These are phyloP conservation scores for Saccharomycopsis fermentans DNA, from an alignment of 805 yeast species.

Conservation along the genomic window DNA sequence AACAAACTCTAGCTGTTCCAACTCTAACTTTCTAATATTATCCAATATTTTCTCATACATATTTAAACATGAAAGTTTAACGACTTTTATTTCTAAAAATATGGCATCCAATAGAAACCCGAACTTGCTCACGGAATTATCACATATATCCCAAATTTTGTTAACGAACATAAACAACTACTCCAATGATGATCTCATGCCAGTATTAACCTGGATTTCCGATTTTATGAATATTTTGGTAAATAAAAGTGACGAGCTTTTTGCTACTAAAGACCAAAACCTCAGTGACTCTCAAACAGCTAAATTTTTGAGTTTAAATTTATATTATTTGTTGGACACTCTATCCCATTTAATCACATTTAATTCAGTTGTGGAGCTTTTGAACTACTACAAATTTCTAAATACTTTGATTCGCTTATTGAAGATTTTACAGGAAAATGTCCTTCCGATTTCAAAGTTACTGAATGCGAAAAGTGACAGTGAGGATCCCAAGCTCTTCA, in stretches of 20 bases:
- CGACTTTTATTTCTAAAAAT: conserved; percentile 20
- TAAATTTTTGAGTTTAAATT: not conserved
- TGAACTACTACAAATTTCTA: conserved; percentile 32
- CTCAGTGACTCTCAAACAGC: not conserved
- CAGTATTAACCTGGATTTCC: conserved; percentile 10
- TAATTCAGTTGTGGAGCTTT: conserved; percentile 31
- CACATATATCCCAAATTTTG: conserved; percentile 28
- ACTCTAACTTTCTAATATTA: conserved; percentile 18
- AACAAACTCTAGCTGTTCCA: not conserved
- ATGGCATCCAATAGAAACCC: conserved; percentile 1
- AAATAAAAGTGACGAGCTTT: not conserved
- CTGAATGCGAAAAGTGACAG: not conserved
- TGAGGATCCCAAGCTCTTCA: conserved; percentile 34
- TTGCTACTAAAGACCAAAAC: not conserved
- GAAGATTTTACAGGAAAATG: conserved; percentile 31
- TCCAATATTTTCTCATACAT: conserved; percentile 22
- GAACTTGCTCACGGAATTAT: conserved; percentile 13
- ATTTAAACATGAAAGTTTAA: conserved; percentile 27
- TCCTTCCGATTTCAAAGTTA: conserved; percentile 21
- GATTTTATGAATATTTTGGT: not conserved
- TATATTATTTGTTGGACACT: conserved; percentile 29
- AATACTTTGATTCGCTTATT: conserved; percentile 29
- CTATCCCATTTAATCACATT: conserved; percentile 33
- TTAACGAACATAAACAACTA: conserved; percentile 23
- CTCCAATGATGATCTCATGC: conserved; percentile 3